Base-by-base conservation (phyloP, 2,329 filamentous ascomycete species). In the Phialocephala subalpina region DNA sequence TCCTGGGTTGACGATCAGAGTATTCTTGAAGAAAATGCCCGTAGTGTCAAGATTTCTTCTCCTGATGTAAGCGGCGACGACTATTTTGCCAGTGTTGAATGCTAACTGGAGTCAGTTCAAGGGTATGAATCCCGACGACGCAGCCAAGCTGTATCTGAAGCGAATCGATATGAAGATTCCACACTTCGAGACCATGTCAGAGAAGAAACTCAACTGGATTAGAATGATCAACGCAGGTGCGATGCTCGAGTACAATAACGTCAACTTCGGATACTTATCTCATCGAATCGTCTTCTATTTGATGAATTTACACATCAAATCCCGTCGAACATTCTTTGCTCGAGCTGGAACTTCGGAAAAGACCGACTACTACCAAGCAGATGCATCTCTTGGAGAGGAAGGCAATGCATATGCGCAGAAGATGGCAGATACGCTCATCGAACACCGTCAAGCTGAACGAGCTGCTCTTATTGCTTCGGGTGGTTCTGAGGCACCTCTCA, bases 191-290 rank as follows among this genome's bases (percentile, higher is more conserved):
- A 97, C 93, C 0, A 98, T 99, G 94, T 87, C 94, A 74, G 96
- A 99, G 78, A 85, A 86, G 35, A 94, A 98, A 71, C 85, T 99
- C 69, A 97, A 98, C 78, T 99, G 95, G 81, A 95, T 99, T 81
- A 97, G 97, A 82, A 97, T 99, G 95, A 97, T 98, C 77, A 99
- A 99, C 73, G 96, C 96, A 8, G 96, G 96, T 53, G 89, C 95
- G 76, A 90, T 93, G 72, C 91, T 99, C 76, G 91, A 95, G 73
- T 95, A 98, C 80, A 99, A 99, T 82, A 97, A 98, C 72, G 92
- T 96, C 77, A 94, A 91, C 76, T 98, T 99, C 78, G 95, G 94
- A 73, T 99, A 99, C 76, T 86, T 99, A 36, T 97, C 94, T 0
- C 94, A 99, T 78, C 90, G 96, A 67, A 99, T 99, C 71, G 95